Percentiles rank a stretch among this genome's conserved stretches.
phyloP scores from a whole-genome alignment of 176 grass and related monocot genomes.

The Aechmea fasciata region DNA sequence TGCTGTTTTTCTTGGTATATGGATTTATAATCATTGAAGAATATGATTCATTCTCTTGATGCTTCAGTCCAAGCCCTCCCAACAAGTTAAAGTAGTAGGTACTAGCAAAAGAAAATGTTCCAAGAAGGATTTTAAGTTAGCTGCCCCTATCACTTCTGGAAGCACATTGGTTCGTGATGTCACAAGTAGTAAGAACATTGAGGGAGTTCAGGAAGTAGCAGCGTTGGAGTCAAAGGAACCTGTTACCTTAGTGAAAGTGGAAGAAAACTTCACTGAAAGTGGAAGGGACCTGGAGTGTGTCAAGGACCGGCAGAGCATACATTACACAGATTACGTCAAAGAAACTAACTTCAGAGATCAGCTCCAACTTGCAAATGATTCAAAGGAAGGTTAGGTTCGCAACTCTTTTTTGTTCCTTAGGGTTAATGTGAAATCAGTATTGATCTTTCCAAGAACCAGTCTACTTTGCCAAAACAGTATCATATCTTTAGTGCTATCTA shows the following conservation, averaged over 20 bases:
- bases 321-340: constrained; percentile 15
- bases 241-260: constrained; percentile 11
- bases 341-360: constrained; percentile 12
- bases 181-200: constrained; percentile 12
- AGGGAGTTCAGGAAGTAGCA: constrained; percentile 17
- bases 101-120: constrained; percentile 21
- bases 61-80: constrained; percentile 21
- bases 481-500: no score
- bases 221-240: constrained; percentile 18
- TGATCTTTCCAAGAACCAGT: no score
- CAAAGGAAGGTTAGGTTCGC: constrained; percentile 16
- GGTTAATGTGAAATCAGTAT: background rate
- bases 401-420: background rate
- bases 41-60: background rate
- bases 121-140: constrained; percentile 29
- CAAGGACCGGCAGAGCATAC: constrained; percentile 15
- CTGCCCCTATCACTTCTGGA: constrained; percentile 10
- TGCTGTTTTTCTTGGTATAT: background rate
- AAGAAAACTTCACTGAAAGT: constrained; percentile 17
- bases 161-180: constrained; percentile 9
- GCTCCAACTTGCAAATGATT: constrained; percentile 9
- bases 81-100: constrained; percentile 6
- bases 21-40: background rate
- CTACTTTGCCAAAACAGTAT: no score
- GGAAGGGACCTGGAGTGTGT: background rate